Conservation (phyloP, 495 filamentous ascomycete species). For the Neurospora sp. region DNA sequence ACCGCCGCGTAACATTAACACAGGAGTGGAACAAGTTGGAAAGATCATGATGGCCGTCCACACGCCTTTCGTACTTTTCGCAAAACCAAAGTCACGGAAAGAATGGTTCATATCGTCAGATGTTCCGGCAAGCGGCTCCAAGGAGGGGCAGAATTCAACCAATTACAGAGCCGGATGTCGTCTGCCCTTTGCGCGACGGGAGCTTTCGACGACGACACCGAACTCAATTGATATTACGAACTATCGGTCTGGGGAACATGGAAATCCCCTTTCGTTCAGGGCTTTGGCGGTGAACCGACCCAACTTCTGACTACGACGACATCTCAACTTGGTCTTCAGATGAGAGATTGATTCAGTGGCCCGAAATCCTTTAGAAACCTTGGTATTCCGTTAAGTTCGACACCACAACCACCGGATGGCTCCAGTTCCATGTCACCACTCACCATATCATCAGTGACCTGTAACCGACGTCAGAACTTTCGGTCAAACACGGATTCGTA, state of each 20-base stretch:
- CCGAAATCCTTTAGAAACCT: background rate
- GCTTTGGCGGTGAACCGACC: background rate
- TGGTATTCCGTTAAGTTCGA: background rate
- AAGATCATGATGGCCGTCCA: background rate
- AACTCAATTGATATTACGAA: background rate
- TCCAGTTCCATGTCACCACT: background rate
- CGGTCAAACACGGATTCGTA: background rate
- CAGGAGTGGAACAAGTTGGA: background rate
- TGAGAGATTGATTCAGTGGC: background rate
- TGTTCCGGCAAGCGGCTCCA: background rate
- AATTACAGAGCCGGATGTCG: background rate
- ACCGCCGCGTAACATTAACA: background rate
- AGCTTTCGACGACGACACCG: background rate
- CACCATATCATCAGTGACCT: background rate
- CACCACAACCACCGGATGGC: background rate
- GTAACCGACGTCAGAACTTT: background rate
- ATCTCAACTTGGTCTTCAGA: background rate
- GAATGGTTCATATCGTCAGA: background rate
- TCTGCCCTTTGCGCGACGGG: background rate
- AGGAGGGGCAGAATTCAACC: background rate
- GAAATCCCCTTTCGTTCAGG: background rate
- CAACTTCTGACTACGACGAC: background rate
- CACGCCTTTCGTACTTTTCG: background rate
- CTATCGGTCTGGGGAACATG: background rate
- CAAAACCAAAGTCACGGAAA: background rate